phyloP scores from a whole-genome alignment of 1,139 yeast genomes.

The Suhomyces terraborum region DNA sequence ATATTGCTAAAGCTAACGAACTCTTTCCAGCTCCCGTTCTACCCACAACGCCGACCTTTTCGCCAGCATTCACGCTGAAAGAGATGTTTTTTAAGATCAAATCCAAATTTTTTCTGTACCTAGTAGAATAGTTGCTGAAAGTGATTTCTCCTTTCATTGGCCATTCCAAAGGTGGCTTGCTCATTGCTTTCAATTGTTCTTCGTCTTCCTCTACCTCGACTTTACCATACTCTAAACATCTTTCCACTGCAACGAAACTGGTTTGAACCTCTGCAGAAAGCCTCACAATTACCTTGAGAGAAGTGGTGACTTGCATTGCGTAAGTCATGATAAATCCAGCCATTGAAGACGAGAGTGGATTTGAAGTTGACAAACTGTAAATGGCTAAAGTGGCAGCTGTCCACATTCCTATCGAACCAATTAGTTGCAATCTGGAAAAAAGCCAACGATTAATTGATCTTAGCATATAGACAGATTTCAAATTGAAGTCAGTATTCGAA shows the following conservation, averaged over 20 bases:
- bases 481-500: slow-evolving; percentile 62
- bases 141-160: slow-evolving; percentile 73
- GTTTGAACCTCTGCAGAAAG: slow-evolving; percentile 75
- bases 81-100: slow-evolving; percentile 74
- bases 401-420: slow-evolving; percentile 66
- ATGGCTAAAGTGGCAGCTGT: slow-evolving; percentile 60
- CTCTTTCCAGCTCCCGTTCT: slow-evolving; percentile 98
- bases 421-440: slow-evolving; percentile 63
- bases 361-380: slow-evolving; percentile 21
- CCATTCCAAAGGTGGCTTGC: slow-evolving; percentile 58
- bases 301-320: slow-evolving; percentile 63
- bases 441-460: slow-evolving; percentile 73
- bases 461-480: slow-evolving; percentile 58
- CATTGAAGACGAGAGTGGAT: slow-evolving; percentile 62
- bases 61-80: slow-evolving; percentile 68
- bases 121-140: slow-evolving; percentile 76
- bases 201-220: slow-evolving; percentile 56
- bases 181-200: slow-evolving; percentile 20
- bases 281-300: slow-evolving; percentile 63
- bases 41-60: slow-evolving; percentile 93
- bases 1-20: slow-evolving; percentile 83
- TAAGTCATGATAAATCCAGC: slow-evolving; percentile 76
- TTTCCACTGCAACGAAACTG: slow-evolving; percentile 73
- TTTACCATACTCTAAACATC: slow-evolving; percentile 71
- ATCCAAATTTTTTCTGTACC: slow-evolving; percentile 83